These are phyloP conservation scores for Syzygium jambos DNA, from an alignment of 345 rosid genomes.

Conservation along the genomic window DNA sequence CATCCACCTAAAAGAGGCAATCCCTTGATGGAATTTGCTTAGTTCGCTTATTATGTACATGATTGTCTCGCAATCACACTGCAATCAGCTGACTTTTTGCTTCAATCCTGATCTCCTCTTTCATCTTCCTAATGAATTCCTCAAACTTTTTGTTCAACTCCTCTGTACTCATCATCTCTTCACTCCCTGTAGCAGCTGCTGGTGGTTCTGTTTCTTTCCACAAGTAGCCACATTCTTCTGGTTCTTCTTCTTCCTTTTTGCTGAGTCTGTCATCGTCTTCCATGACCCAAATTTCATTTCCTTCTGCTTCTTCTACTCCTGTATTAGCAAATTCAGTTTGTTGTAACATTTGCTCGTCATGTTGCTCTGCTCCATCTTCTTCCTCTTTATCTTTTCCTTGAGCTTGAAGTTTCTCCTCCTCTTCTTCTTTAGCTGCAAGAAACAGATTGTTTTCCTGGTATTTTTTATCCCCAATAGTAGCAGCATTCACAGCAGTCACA, in stretches of 20 bases:
- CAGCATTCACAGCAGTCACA: not conserved
- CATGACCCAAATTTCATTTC: not conserved
- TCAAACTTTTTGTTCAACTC: slow-evolving; percentile 44
- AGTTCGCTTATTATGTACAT: not conserved
- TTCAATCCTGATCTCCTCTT: slow-evolving; percentile 50
- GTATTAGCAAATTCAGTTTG: not conserved
- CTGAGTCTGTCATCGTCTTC: not conserved
- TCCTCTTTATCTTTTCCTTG: not conserved
- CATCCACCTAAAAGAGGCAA: not conserved
- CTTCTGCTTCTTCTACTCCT: not conserved
- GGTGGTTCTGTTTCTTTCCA: not conserved
- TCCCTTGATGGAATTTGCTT: not conserved
- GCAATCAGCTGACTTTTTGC: slow-evolving; percentile 25
- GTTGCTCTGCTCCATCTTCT: not conserved
- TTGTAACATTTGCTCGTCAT: not conserved
- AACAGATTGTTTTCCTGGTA: not conserved
- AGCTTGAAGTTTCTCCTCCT: not conserved
- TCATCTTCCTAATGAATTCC: slow-evolving; percentile 63
- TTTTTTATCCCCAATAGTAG: not conserved
- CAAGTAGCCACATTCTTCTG: not conserved
- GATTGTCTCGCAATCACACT: slow-evolving; percentile 4
- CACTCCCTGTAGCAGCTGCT: not conserved
- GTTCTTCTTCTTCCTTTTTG: not conserved
- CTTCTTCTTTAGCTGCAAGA: not conserved
- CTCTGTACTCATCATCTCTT: slow-evolving; percentile 22